These are phyloP conservation scores for Caulochytrium protostelioides DNA, from an alignment of 371 early-diverging fungal species.

Conservation along the genomic window DNA sequence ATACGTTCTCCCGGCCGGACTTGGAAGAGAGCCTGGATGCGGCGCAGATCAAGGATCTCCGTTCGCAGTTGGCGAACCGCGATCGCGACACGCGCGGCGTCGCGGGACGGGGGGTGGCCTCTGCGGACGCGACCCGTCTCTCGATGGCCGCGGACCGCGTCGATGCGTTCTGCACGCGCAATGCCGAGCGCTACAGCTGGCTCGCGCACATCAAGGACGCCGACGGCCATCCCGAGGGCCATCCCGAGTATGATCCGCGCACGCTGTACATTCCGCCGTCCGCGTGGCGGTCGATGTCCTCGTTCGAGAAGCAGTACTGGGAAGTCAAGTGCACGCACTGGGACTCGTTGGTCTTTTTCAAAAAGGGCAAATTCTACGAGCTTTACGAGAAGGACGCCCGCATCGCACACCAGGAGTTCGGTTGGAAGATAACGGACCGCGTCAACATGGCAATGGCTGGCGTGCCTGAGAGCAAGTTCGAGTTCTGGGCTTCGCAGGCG, in stretches of 20 bases:
- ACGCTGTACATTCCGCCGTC: slow-evolving; percentile 69
- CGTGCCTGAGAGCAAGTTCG: slow-evolving; percentile 87
- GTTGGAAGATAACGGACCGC: slow-evolving; percentile 87
- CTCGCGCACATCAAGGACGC: slow-evolving; percentile 61
- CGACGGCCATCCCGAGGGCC: slow-evolving; percentile 31
- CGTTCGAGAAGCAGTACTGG: slow-evolving; percentile 99
- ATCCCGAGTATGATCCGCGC: slow-evolving; percentile 80
- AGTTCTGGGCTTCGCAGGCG: slow-evolving; percentile 91
- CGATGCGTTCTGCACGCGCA: slow-evolving; percentile 52
- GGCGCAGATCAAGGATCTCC: background rate
- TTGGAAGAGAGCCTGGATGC: background rate
- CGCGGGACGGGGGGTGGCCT: background rate
- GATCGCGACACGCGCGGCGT: background rate
- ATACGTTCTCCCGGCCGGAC: background rate
- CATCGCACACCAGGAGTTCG: slow-evolving; percentile 91
- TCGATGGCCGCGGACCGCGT: slow-evolving; percentile 27
- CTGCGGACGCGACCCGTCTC: background rate
- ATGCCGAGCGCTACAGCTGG: slow-evolving; percentile 68
- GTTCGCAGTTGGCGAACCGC: background rate
- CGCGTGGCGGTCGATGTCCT: slow-evolving; percentile 69
- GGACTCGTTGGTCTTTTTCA: slow-evolving; percentile 97
- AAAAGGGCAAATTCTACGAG: slow-evolving; percentile 97
- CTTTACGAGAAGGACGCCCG: slow-evolving; percentile 98
- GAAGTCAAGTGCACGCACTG: slow-evolving; percentile 87
- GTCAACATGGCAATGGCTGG: slow-evolving; percentile 99